Evolutionary conservation across 164 flowering plant genomes (phyloP).

Genomic region (Sedum album): DNA sequence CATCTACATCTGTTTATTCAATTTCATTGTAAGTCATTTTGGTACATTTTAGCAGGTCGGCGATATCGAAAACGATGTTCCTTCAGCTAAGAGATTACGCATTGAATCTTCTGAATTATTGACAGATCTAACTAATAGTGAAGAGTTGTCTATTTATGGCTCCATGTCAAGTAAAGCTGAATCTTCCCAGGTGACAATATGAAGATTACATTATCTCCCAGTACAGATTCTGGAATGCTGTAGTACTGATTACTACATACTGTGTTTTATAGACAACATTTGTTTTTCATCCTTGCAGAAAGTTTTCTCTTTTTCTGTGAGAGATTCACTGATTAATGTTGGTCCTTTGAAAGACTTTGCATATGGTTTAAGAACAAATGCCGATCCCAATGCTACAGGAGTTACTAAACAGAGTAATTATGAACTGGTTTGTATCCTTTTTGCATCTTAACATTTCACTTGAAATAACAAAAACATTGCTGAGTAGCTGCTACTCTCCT

Average conservation of each 20-base stretch:
- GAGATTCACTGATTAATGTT: slow-evolving; percentile 87
- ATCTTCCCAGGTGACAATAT: slow-evolving; percentile 57
- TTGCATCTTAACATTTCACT: neutral
- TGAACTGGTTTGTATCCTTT: slow-evolving; percentile 74
- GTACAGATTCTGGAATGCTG: neutral
- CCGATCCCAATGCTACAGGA: slow-evolving; percentile 84
- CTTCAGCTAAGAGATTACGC: slow-evolving; percentile 61
- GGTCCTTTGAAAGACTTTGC: slow-evolving; percentile 97
- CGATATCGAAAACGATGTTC: slow-evolving; percentile 82
- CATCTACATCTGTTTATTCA: neutral
- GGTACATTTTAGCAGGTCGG: slow-evolving; percentile 40
- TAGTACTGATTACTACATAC: neutral
- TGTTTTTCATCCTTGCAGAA: slow-evolving; percentile 46
- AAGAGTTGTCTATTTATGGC: slow-evolving; percentile 83
- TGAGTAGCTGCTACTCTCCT: neutral
- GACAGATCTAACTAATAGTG: slow-evolving; percentile 67
- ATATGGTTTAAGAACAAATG: slow-evolving; percentile 85
- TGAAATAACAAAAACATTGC: neutral
- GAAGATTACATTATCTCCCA: neutral
- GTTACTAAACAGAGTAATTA: slow-evolving; percentile 94
- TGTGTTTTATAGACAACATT: neutral
- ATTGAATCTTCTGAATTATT: slow-evolving; percentile 76
- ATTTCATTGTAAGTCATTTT: neutral
- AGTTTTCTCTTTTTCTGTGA: slow-evolving; percentile 75
- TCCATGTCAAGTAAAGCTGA: slow-evolving; percentile 68